Evolutionary conservation across 192 early-diverging fungal genomes (phyloP).

Genomic region (Entomortierella chlamydospora): DNA sequence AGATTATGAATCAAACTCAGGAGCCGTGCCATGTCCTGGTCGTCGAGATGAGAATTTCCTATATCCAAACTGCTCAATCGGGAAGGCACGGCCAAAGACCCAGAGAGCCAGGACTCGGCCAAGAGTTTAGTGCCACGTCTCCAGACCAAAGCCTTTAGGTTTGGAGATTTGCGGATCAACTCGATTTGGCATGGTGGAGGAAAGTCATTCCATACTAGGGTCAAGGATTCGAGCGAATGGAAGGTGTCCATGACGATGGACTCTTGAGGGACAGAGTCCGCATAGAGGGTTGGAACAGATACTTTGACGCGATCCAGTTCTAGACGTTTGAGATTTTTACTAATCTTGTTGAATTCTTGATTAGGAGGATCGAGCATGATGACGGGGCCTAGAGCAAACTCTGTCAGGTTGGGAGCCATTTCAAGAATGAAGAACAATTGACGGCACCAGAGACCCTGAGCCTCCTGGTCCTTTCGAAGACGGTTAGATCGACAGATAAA

Average conservation of each 20-base stretch:
- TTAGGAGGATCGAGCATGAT: slow-evolving; percentile 16
- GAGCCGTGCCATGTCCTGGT: slow-evolving; percentile 16
- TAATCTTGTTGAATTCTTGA: slow-evolving; percentile 8
- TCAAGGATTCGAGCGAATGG: slow-evolving; percentile 11
- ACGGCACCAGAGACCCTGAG: slow-evolving; percentile 20
- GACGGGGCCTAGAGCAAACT: slow-evolving; percentile 15
- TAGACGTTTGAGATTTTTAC: not conserved
- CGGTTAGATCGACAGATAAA: slow-evolving; percentile 34
- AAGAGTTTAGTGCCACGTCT: slow-evolving; percentile 4
- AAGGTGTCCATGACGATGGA: not conserved
- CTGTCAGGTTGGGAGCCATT: not conserved
- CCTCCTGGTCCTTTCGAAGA: slow-evolving; percentile 8
- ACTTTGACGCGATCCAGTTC: slow-evolving; percentile 32
- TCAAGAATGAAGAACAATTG: slow-evolving; percentile 26
- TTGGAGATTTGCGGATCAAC: slow-evolving; percentile 16
- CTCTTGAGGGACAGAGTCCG: not conserved
- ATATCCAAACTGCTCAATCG: slow-evolving; percentile 11
- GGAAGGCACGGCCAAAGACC: not conserved
- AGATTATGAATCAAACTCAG: slow-evolving; percentile 10
- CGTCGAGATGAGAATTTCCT: slow-evolving; percentile 14
- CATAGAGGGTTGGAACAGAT: not conserved
- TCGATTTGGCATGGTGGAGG: slow-evolving; percentile 13
- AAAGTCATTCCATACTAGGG: slow-evolving; percentile 31
- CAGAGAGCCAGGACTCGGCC: slow-evolving; percentile 11
- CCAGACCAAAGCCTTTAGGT: slow-evolving; percentile 11